Evolutionary conservation across 345 rosid species (phyloP), one percentile per base, ranked within the genome.

Genomic region (Citrus sinensis): DNA sequence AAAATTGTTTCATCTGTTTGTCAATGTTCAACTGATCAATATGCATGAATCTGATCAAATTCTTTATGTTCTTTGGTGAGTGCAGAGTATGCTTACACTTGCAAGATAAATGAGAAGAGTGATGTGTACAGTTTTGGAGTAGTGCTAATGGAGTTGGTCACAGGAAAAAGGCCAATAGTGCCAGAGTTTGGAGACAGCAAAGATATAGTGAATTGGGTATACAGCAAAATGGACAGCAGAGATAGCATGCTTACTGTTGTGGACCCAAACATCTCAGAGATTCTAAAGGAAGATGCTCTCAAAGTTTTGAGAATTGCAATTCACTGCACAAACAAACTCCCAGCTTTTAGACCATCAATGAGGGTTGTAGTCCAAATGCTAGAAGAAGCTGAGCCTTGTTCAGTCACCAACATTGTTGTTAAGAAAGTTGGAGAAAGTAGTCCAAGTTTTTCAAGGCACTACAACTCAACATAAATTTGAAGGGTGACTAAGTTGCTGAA

Each of bases 51-150:
- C 20, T 55, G 20, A 63, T 32, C 13, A 58, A 59, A 64, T 67
- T 67, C 37, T 7, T 4, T 35, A 6, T 56, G 72, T 61, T 39
- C 6, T 37, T 32, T 6, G 63, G 71, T 71, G 35, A 69, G 24
- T 63, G 80, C 90, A 94, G 98, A 94, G 75, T 88, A 88, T 63
- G 97, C 92, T 46, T 94, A 88, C 87, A 84, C 91, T 3, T 74
- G 67, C 61, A 87, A 86, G 70, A 74, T 92, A 71, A 89, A 76
- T 6, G 92, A 88, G 88, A 93, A 93, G 88, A 92, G 94, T 3
- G 98, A 94, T 5, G 97, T 94, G 60, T 94, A 93, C 80, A 93
- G 98, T 75, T 94, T 93, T 0, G 98, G 98, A 1, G 94, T 94
- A 11, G 98, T 94, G 27, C 85, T 94, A 39, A 76, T 92, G 95